phyloP scores from a whole-genome alignment of 371 early-diverging fungal genomes.

The Mortierella sp. region DNA sequence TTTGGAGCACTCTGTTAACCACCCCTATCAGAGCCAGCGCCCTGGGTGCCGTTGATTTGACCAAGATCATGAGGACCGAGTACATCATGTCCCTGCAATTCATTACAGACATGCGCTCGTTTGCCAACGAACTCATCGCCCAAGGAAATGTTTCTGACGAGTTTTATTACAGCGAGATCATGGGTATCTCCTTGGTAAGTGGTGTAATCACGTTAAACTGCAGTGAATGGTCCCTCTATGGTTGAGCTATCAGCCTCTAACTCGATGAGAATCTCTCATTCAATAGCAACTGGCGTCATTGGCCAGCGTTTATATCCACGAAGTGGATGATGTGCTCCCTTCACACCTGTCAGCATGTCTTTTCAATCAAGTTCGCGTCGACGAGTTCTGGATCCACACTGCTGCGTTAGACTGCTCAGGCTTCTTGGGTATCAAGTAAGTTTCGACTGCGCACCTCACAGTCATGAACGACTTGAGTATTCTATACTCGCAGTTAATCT shows the following conservation, averaged over 20 bases:
- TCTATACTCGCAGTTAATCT: background rate
- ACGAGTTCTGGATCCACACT: constrained; percentile 64
- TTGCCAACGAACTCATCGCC: constrained; percentile 56
- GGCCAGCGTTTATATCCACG: constrained; percentile 66
- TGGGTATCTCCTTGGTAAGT: constrained; percentile 71
- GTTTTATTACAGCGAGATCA: constrained; percentile 70
- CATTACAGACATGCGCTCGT: constrained; percentile 65
- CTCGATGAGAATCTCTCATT: background rate
- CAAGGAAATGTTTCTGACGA: constrained; percentile 65
- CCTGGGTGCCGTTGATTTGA: constrained; percentile 42
- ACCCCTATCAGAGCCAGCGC: constrained; percentile 30
- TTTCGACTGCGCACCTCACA: background rate
- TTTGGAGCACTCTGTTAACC: constrained; percentile 59
- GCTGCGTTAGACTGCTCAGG: constrained; percentile 69
- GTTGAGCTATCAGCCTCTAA: background rate
- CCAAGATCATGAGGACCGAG: constrained; percentile 56
- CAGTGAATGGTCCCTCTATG: background rate
- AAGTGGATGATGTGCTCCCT: constrained; percentile 70
- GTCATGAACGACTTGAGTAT: too few species aligned
- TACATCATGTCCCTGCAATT: constrained; percentile 69
- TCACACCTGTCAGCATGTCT: constrained; percentile 63
- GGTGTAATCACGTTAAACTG: background rate
- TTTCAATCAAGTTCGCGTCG: constrained; percentile 58
- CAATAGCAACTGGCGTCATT: constrained; percentile 67
- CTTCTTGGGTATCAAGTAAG: constrained; percentile 69